Percentiles rank a stretch among this genome's conserved stretches.
phyloP scores from a whole-genome alignment of 202 grass and related monocot genomes.

The Hordeum pubiflorum region DNA sequence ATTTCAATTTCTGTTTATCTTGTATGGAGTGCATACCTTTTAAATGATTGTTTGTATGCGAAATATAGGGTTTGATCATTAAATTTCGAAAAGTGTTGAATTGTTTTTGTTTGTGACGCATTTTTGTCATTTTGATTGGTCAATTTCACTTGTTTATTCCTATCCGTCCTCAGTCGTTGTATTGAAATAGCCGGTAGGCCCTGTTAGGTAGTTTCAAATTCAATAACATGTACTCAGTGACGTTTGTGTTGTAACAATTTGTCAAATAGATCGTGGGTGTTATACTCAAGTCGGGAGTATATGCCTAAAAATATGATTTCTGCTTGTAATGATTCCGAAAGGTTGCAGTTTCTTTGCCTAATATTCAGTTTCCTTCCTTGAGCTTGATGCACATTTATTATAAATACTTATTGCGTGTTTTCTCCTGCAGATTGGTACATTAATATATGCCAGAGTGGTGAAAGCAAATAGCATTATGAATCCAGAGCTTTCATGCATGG shows the following conservation, averaged over 20 bases:
- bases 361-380: neutral
- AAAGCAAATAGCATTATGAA: slow-evolving; percentile 92
- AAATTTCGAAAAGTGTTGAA: neutral
- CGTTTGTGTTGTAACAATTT: neutral
- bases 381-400: slow-evolving; percentile 5
- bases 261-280: neutral
- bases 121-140: neutral
- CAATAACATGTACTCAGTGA: neutral
- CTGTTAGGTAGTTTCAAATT: neutral
- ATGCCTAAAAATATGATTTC: neutral
- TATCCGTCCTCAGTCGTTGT: neutral
- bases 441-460: slow-evolving; percentile 85
- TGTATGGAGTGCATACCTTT: neutral
- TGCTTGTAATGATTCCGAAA: neutral
- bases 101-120: neutral
- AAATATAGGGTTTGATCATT: neutral
- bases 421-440: slow-evolving; percentile 67
- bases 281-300: neutral
- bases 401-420: slow-evolving; percentile 5
- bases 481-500: slow-evolving; percentile 92
- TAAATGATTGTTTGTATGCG: neutral
- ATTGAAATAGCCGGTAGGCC: neutral
- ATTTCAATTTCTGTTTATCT: neutral
- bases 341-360: neutral
- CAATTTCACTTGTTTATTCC: neutral